Evolutionary conservation across 495 filamentous ascomycete genomes (phyloP), one percentile per base, ranked within the genome.

Genomic region (Xylaria bambusicola): DNA sequence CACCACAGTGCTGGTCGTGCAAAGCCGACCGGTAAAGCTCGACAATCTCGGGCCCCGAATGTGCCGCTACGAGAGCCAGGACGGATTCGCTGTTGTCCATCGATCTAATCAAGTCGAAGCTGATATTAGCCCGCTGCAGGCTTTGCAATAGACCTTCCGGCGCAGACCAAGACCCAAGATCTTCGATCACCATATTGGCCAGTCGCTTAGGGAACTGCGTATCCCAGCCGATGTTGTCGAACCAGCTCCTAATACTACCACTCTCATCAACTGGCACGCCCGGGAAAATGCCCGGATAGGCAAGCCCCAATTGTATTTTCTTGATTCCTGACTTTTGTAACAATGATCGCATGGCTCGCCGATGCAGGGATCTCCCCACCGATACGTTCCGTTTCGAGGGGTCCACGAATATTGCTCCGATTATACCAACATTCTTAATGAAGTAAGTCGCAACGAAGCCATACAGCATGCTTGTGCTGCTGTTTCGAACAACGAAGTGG

Each of bases 401-500:
- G 62, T 96, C 92, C 33, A 96, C 92, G 47, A 96, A 88, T 48
- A 96, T 73, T 31, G 88, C 86, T 13, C 87, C 90, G 55, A 96
- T 85, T n/a, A 89, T 87, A 12, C 89, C 92, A 2, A 86, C 88
- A 1, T 82, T 82, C 44, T 82, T 83, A 72, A 88, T 86, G 71
- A 82, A 91, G 67, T 94, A 96, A 9, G 92, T 95, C 0, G 90
- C 86, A 68, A 89, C 91, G 71, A 96, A 96, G 21, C 92, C 92
- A 71, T 93, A 95, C 8, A 96, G 74, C 0, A 88, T 89, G 46
- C 89, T 86, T 0, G 92, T 96, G 71, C 86, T 92, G 74, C 88
- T 93, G 73, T 96, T 96, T 7, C 92, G 88, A 45, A 96, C 92
- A 18, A 96, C 90, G 69, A 91, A 96, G 66, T 96, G 92, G 9